Base-by-base conservation (phyloP, 2,329 filamentous ascomycete genomes). In the Beauveria australis region DNA sequence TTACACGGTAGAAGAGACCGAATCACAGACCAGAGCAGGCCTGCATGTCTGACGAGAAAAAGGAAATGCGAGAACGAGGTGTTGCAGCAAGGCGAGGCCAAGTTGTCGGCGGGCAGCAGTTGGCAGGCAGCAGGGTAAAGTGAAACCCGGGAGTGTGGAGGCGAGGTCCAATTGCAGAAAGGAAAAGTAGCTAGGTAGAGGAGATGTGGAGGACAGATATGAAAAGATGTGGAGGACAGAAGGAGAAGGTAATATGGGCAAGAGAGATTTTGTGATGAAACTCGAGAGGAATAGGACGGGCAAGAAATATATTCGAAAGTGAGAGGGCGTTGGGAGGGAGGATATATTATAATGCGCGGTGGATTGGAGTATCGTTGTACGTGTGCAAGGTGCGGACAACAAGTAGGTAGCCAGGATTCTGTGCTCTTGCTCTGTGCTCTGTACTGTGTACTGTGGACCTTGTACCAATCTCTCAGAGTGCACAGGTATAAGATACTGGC, bases 1-100 rank as follows among this genome's bases (percentile, higher is more conserved):
- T 9, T 47, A 47, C 33, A 28, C 8, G 28, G 48, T 24, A 7
- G 26, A 47, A 26, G 14, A 28, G 37, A 24, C 26, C 46, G 41
- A 54, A 51, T 53, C 60, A 61, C 12, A 47, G 53, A 22, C 53
- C 5, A 53, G 16, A 30, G 46, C 9, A 41, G 41, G 2, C 16
- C 26, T 57, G 53, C 53, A 52, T 57, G 52, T 61, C 53, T 58
- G 47, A 47, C 47, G 24, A 46, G 53, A 30, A 41, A 28, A 37
- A 22, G 57, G 41, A 53, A 43, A 52, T 24, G 47, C n/a, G 3
- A 19, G 53, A 33, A 46, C n/a, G n/a, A 12, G 30, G 19, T 14
- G 43, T n/a, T 5, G 19, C 12, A 40, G 28, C 18, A 30, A 22
- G 44, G 22, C 10, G 41, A 30, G 53, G 33, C 28, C 33, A 28